phyloP scores from a whole-genome alignment of 208 protist genomes.

The Trypanosoma theileri region DNA sequence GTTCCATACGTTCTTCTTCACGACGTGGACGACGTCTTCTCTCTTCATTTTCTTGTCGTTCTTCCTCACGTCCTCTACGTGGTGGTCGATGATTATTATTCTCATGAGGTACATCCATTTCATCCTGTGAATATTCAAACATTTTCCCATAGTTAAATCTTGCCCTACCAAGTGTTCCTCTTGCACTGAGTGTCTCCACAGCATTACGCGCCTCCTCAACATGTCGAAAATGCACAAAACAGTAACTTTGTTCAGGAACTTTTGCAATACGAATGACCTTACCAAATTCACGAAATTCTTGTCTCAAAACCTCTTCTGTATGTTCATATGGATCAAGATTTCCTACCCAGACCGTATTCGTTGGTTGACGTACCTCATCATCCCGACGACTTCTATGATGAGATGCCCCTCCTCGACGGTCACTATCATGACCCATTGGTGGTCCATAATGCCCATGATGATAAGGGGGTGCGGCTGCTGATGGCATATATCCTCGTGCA shows the following conservation, averaged over 20 bases:
- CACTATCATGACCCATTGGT: slow-evolving; percentile 1
- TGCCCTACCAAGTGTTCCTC: slow-evolving; percentile 50
- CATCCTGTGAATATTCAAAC: slow-evolving; percentile 78
- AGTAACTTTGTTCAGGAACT: slow-evolving; percentile 70
- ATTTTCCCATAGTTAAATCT: slow-evolving; percentile 88
- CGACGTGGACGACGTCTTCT: slow-evolving; percentile 47
- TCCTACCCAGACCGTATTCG: slow-evolving; percentile 89
- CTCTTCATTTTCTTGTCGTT: slow-evolving; percentile 26
- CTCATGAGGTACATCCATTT: slow-evolving; percentile 61
- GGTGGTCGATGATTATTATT: slow-evolving; percentile 18
- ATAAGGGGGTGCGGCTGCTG: neutral
- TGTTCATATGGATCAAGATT: slow-evolving; percentile 64
- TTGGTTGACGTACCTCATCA: slow-evolving; percentile 60
- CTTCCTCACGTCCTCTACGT: slow-evolving; percentile 27
- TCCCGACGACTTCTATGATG: slow-evolving; percentile 21
- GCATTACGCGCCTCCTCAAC: slow-evolving; percentile 76
- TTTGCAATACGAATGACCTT: slow-evolving; percentile 77
- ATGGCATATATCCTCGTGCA: neutral
- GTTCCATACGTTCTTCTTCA: slow-evolving; percentile 54
- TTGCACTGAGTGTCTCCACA: slow-evolving; percentile 62
- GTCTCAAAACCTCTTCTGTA: slow-evolving; percentile 48
- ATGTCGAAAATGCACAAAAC: slow-evolving; percentile 83
- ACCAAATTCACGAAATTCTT: slow-evolving; percentile 71
- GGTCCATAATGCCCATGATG: slow-evolving; percentile 15
- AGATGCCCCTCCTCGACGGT: slow-evolving; percentile 26